These are phyloP conservation scores for Corchorus olitorius DNA, from an alignment of 345 rosid genomes.

Conservation along the genomic window DNA sequence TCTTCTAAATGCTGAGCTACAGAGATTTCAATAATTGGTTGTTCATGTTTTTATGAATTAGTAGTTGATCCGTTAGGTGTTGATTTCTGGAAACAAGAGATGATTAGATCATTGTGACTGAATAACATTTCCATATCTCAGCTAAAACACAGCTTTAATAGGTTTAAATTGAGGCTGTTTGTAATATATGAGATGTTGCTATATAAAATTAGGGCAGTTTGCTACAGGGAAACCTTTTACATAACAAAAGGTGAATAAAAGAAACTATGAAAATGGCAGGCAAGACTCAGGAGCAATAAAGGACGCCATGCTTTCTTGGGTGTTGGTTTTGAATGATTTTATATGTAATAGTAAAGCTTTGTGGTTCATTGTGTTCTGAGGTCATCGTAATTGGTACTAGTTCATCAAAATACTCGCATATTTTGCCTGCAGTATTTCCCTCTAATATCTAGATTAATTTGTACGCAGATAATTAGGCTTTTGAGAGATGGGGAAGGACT, in stretches of 20 bases:
- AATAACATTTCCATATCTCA: background rate
- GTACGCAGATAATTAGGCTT: conserved; percentile 3
- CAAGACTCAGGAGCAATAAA: too few species aligned
- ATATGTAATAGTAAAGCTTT: too few species aligned
- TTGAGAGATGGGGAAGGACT: conserved; percentile 66
- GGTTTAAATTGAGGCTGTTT: background rate
- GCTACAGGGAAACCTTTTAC: background rate
- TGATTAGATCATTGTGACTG: too few species aligned
- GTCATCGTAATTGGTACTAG: too few species aligned
- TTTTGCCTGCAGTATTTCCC: background rate
- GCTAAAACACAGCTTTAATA: background rate
- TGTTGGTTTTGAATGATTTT: too few species aligned
- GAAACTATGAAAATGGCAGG: background rate
- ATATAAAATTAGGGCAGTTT: background rate
- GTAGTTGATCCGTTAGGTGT: background rate
- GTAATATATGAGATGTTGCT: background rate
- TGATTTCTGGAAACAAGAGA: background rate
- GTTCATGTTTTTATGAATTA: background rate
- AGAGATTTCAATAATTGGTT: background rate
- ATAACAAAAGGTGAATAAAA: background rate
- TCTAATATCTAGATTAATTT: background rate
- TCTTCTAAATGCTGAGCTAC: background rate
- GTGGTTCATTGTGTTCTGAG: too few species aligned
- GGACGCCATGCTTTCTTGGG: too few species aligned
- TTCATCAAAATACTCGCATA: background rate